Evolutionary conservation across 1,284 basidiomycete genomes (phyloP), one percentile per base, ranked within the genome.

Genomic region (Microbotryum violaceum): DNA sequence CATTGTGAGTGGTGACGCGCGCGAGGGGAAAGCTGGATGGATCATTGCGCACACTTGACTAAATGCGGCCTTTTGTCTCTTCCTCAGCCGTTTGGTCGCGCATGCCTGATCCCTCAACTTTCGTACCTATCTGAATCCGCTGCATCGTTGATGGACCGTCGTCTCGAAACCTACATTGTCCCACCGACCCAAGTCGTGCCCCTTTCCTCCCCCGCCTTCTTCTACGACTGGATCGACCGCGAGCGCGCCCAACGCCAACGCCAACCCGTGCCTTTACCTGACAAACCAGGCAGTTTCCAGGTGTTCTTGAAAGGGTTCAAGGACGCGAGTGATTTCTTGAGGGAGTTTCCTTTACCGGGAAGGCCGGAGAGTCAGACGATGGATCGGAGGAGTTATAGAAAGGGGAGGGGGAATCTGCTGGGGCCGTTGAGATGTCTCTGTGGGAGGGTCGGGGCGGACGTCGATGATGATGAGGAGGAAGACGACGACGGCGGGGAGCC

Each of bases 231-330:
- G 88, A 77, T 90, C 48, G 89, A 91, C 70, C 60, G 68, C 9
- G 52, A 68, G 20, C 57, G 61, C 7, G 70, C 65, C 78, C 86
- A 66, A 87, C 78, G 72, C 85, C 82, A 81, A 89, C 88, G 69
- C 20, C 10, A 29, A 18, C 56, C 51, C 23, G 46, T 53, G 23
- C 80, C 81, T 4, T 75, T 91, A 21, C 88, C 87, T 25, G 86
- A 86, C 60, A 92, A 93, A 78, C 85, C 91, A 49, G 91, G 91
- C 2, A 90, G 88, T 70, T 86, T 91, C 82, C 91, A 96, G 72
- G 84, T 84, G 60, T 94, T 94, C 75, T 77, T 93, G 70, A 82
- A 88, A 65, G 91, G 91, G 18, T 94, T 82, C 82, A 84, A 77
- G 88, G 91, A 93, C 74, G 88, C 89, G 0, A 89, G 88, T 6